Percentiles rank a stretch among this genome's conserved stretches.
Evolutionary conservation across 2,329 filamentous ascomycete species (phyloP).

Genomic region (Arachnomyces sp.): DNA sequence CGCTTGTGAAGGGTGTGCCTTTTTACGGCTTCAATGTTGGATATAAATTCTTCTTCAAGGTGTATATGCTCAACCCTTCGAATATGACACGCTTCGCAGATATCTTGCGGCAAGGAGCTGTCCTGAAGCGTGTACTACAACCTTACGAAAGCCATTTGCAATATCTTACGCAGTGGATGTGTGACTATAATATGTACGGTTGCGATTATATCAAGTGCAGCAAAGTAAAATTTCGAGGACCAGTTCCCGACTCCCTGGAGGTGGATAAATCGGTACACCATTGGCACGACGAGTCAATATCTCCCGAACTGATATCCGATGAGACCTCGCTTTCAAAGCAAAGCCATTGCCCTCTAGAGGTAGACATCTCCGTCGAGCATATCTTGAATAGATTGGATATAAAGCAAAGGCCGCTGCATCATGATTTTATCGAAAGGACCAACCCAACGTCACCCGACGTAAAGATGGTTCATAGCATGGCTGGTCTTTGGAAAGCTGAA

Average conservation of each 20-base stretch:
- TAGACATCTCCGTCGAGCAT: conserved; percentile 80
- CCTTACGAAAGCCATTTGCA: conserved; percentile 92
- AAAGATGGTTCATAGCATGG: conserved; percentile 90
- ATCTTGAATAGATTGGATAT: conserved; percentile 77
- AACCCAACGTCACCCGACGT: conserved; percentile 56
- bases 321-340: conserved; percentile 60
- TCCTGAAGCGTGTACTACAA: conserved; percentile 76
- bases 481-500: conserved; percentile 85
- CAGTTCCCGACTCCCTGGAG: conserved; percentile 62
- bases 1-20: conserved; percentile 81
- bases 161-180: conserved; percentile 94
- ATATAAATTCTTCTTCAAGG: conserved; percentile 83
- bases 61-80: conserved; percentile 82
- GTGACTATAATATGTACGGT: conserved; percentile 93
- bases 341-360: conserved; percentile 82
- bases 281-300: conserved; percentile 73
- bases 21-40: conserved; percentile 96
- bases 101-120: conserved; percentile 75
- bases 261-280: conserved; percentile 54
- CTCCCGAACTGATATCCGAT: conserved; percentile 50
- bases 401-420: conserved; percentile 68
- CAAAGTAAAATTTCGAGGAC: conserved; percentile 63
- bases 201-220: conserved; percentile 74
- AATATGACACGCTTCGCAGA: conserved; percentile 84
- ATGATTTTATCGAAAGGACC: conserved; percentile 71